Evolutionary conservation across 2,329 filamentous ascomycete genomes (phyloP), one percentile per base, ranked within the genome.

Genomic region (Furcasterigmium furcatum): DNA sequence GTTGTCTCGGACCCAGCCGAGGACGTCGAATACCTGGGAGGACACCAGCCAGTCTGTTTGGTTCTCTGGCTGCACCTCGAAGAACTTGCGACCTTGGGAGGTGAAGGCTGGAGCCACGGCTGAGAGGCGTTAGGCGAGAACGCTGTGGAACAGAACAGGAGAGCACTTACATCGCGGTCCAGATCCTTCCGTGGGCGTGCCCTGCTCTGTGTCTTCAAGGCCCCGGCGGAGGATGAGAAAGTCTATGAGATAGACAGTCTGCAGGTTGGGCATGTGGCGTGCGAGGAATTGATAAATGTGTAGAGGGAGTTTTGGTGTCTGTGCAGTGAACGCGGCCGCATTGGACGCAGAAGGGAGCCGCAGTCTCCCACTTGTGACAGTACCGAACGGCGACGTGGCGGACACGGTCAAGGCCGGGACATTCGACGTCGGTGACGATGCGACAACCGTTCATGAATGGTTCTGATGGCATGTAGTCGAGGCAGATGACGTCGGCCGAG

Each of bases 211-310:
- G n/a, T 32, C 12, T 8, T 25, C 18, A 9, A 4, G 32, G 8
- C 9, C 22, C 40, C 61, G 63, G 7, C 62, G 62, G 9, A 70
- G 48, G 4, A 70, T 65, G 6, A 70, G 57, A 43, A 69, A 72
- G 49, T 74, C 71, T 19, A 74, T 56, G 38, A 74, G 67, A 47
- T 69, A 73, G 36, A 74, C 71, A 2, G 64, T 58, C 46, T 72
- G 63, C 6, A 74, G 57, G 13, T 66, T 69, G 2, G 66, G 66
- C 13, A 69, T 55, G 48, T 69, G 64, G 9, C 70, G 57, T 3
- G 67, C 62, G 7, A 72, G 57, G 25, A 74, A 71, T 41, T 72
- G 67, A 51, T 71, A 73, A 1, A 72, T 55, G 43, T 74, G 71
- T 5, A 57, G 55, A 0, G 71, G 71, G 24, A 63, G 64, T 13